A percentile compares a stretch with the other conserved stretches of the same genome.
These are phyloP conservation scores for Beauveria varroae DNA, from an alignment of 2,329 filamentous ascomycete genomes.

Conservation along the genomic window DNA sequence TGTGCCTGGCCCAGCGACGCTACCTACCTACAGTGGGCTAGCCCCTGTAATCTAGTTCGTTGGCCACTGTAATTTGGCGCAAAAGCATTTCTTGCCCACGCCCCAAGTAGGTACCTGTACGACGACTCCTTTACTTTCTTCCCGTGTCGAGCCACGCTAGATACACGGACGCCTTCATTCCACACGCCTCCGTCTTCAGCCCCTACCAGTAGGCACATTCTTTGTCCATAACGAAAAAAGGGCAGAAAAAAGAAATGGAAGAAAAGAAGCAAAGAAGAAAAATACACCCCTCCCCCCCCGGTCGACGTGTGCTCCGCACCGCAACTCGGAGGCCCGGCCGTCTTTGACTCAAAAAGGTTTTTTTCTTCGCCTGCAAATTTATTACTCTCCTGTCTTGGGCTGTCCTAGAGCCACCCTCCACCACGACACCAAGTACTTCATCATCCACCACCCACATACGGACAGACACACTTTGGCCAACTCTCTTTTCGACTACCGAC, in stretches of 20 bases:
- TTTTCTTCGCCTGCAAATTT: neutral
- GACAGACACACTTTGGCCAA: neutral
- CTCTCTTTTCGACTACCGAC: slow-evolving; percentile 1
- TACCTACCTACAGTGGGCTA: neutral
- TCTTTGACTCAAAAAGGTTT: slow-evolving; percentile 8
- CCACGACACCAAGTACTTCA: slow-evolving; percentile 7
- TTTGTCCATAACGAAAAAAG: neutral
- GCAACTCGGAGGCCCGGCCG: slow-evolving; percentile 7
- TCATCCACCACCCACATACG: slow-evolving; percentile 3
- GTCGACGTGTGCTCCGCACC: slow-evolving; percentile 1
- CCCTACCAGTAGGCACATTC: neutral
- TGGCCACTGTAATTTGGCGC: no score
- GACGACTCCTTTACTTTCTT: neutral
- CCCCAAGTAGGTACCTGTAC: neutral
- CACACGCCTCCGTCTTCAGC: neutral
- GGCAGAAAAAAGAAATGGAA: slow-evolving; percentile 5
- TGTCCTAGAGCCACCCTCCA: neutral
- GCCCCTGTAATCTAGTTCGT: neutral
- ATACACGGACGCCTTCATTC: slow-evolving; percentile 2
- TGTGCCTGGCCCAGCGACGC: neutral
- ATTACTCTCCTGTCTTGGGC: neutral
- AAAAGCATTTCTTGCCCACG: neutral
- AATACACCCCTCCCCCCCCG: slow-evolving; percentile 6
- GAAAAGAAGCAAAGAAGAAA: slow-evolving; percentile 12
- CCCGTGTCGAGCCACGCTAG: neutral